These are phyloP conservation scores for Biscogniauxia mediterranea DNA, from an alignment of 2,329 filamentous ascomycete species.

Conservation along the genomic window DNA sequence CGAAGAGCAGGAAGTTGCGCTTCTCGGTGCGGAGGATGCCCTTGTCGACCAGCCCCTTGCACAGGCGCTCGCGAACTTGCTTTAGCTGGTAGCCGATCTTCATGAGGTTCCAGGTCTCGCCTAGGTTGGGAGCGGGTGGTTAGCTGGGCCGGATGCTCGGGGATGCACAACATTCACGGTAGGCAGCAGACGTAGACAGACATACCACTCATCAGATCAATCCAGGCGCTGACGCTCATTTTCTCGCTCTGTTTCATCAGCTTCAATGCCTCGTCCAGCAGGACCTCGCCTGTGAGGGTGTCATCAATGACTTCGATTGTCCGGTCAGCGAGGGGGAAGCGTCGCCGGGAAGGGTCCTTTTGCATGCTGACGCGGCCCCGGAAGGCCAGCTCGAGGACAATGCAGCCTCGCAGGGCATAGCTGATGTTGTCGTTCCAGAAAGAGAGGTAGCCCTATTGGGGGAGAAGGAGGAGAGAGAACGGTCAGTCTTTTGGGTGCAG, in stretches of 20 bases:
- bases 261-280: conserved; percentile 96
- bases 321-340: conserved; percentile 89
- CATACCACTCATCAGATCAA: conserved; percentile 96
- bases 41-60: conserved; percentile 97
- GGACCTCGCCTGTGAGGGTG: conserved; percentile 91
- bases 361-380: conserved; percentile 97
- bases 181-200: conserved; percentile 4
- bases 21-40: conserved; percentile 98
- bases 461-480: conserved; percentile 1
- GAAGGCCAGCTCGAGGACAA: conserved; percentile 96
- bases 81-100: conserved; percentile 99
- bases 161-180: not conserved
- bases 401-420: conserved; percentile 94
- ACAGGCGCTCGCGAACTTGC: conserved; percentile 95
- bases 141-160: conserved; percentile 10
- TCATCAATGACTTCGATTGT: conserved; percentile 97
- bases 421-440: conserved; percentile 99
- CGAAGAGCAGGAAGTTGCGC: conserved; percentile 98
- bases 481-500: no score
- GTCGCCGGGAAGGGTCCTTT: conserved; percentile 86
- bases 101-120: conserved; percentile 99
- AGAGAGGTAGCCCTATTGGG: conserved; percentile 82
- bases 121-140: conserved; percentile 44
- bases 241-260: conserved; percentile 99
- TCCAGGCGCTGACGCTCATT: conserved; percentile 99